phyloP scores from a whole-genome alignment of 2,329 filamentous ascomycete genomes.

The Stemphylium lycopersici region DNA sequence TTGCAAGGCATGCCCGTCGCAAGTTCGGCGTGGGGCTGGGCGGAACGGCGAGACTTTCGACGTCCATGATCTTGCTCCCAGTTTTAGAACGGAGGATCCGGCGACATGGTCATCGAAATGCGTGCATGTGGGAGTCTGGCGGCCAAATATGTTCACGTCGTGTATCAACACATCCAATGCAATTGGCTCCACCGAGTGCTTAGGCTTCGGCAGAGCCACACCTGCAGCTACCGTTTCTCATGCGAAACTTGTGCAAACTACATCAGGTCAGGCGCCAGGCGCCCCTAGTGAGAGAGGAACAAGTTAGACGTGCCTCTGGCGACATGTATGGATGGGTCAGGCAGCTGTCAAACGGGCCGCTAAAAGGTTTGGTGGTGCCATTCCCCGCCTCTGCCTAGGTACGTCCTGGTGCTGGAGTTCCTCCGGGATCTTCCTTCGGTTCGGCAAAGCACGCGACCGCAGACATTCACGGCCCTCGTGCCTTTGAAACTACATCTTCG shows the following conservation, averaged over 20 bases:
- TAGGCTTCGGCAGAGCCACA: conserved; percentile 27
- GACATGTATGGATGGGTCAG: background rate
- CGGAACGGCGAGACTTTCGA: background rate
- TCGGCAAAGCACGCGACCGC: conserved; percentile 36
- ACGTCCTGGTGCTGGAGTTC: conserved; percentile 12
- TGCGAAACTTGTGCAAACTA: conserved; percentile 19
- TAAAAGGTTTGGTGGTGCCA: conserved; percentile 18
- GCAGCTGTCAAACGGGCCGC: conserved; percentile 15
- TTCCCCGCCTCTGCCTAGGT: conserved; percentile 20
- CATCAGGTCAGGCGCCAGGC: conserved; percentile 19
- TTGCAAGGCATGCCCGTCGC: conserved; percentile 1
- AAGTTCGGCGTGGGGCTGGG: conserved; percentile 10
- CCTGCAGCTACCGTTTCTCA: conserved; percentile 9
- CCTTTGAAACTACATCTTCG: conserved; percentile 28
- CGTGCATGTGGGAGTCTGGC: conserved; percentile 35
- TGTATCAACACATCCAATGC: conserved; percentile 22
- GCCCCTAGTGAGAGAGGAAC: conserved; percentile 1
- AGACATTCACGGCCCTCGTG: conserved; percentile 36
- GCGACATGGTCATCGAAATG: conserved; percentile 37
- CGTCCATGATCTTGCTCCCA: conserved; percentile 11
- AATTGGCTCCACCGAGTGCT: conserved; percentile 23
- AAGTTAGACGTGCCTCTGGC: background rate
- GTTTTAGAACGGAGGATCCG: conserved; percentile 36
- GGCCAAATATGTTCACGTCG: conserved; percentile 25
- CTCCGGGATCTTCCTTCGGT: conserved; percentile 29